Percentiles rank a stretch among this genome's conserved stretches.
Evolutionary conservation across 2,329 filamentous ascomycete species (phyloP).

Genomic region (Neurospora crassa): DNA sequence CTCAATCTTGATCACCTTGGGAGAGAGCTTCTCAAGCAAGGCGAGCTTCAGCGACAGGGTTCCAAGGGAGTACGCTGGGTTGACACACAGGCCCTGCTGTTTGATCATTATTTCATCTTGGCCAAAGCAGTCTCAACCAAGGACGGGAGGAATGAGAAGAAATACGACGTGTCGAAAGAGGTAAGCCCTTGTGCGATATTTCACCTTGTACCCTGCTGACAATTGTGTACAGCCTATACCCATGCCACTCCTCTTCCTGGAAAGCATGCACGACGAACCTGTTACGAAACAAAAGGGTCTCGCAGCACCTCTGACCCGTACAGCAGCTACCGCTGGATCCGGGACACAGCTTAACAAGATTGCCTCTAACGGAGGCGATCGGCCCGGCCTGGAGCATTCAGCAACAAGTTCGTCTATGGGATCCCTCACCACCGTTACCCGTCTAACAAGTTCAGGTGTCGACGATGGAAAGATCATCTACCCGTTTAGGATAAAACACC

Average conservation of each 20-base stretch:
- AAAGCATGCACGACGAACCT: conserved; percentile 85
- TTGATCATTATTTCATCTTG: conserved; percentile 92
- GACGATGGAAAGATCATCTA: conserved; percentile 80
- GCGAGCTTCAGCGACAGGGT: conserved; percentile 81
- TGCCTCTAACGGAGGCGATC: conserved; percentile 38
- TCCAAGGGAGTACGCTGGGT: conserved; percentile 87
- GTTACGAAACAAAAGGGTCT: conserved; percentile 77
- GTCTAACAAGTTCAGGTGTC: conserved; percentile 32
- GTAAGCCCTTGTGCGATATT: conserved; percentile 27
- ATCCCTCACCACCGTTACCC: conserved; percentile 33
- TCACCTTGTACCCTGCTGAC: background rate
- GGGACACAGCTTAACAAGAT: conserved; percentile 50
- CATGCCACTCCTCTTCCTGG: conserved; percentile 88
- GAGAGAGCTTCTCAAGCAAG: conserved; percentile 77
- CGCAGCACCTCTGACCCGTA: conserved; percentile 48
- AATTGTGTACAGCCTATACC: conserved; percentile 59
- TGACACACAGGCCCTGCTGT: conserved; percentile 85
- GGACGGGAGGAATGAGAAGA: conserved; percentile 61
- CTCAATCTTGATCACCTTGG: conserved; percentile 92
- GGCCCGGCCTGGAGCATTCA: conserved; percentile 55
- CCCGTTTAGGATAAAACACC: conserved; percentile 91
- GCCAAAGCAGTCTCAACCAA: conserved; percentile 70
- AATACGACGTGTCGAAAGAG: conserved; percentile 90
- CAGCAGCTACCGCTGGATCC: conserved; percentile 48
- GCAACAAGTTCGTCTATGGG: conserved; percentile 57